Evolutionary conservation across 2,329 filamentous ascomycete species (phyloP).

Genomic region (Westerdykella aurantiaca): DNA sequence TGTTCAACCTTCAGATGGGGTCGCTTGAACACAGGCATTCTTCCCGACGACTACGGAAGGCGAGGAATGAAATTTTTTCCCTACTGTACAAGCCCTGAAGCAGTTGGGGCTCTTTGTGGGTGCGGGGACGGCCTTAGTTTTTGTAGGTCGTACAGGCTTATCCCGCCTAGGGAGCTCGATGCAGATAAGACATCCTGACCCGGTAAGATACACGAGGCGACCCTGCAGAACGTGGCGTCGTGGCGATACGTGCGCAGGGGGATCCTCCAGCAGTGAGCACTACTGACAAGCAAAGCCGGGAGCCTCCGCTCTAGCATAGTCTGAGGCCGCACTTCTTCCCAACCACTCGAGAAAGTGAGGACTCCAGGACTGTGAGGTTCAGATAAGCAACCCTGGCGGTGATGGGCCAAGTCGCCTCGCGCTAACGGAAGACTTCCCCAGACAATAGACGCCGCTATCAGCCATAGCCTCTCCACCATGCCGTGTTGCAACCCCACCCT

Average conservation of each 20-base stretch:
- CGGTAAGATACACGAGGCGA: neutral
- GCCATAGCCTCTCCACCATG: neutral
- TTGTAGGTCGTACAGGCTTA: constrained; percentile 1
- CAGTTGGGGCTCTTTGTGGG: neutral
- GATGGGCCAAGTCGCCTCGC: neutral
- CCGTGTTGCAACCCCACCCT: neutral
- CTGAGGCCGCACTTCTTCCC: neutral
- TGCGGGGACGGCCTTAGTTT: neutral
- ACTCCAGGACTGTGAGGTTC: too few species aligned
- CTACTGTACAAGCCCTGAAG: neutral
- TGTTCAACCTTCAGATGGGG: constrained; percentile 44
- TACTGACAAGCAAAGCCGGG: too few species aligned
- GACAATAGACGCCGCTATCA: neutral
- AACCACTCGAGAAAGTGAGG: neutral
- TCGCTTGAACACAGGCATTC: constrained; percentile 30
- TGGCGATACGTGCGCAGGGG: neutral
- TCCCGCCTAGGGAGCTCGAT: neutral
- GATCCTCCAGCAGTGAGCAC: too few species aligned
- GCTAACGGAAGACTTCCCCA: neutral
- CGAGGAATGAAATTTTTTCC: neutral
- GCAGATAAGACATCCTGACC: constrained; percentile 6
- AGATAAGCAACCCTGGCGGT: neutral
- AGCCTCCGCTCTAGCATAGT: neutral
- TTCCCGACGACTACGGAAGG: neutral
- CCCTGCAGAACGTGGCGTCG: neutral